Evolutionary conservation across 1,139 yeast genomes (phyloP).

Genomic region (Nakaseomyces sp.): DNA sequence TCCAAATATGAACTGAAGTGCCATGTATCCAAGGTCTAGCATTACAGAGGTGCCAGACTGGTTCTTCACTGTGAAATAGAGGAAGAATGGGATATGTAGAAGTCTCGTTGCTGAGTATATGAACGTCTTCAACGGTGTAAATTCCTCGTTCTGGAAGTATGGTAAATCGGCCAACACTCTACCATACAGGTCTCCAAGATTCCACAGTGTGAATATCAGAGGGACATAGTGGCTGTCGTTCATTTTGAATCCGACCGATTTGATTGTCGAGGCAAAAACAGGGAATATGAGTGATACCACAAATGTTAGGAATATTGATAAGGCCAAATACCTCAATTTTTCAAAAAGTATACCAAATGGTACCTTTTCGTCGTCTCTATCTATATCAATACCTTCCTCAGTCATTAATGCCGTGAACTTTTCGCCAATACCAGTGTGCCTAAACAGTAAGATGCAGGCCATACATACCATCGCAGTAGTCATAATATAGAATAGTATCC

Average conservation of each 20-base stretch:
- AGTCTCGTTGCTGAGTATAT: slow-evolving; percentile 47
- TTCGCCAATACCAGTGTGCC: slow-evolving; percentile 14
- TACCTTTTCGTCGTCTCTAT: slow-evolving; percentile 12
- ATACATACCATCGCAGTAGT: slow-evolving; percentile 59
- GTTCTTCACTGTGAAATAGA: slow-evolving; percentile 46
- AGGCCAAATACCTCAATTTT: slow-evolving; percentile 53
- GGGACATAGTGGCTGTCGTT: slow-evolving; percentile 53
- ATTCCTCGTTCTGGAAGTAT: slow-evolving; percentile 15
- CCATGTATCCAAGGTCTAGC: slow-evolving; percentile 60
- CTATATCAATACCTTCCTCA: background rate
- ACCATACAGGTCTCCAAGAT: slow-evolving; percentile 77
- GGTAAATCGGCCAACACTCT: slow-evolving; percentile 54
- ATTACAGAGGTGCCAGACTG: slow-evolving; percentile 32
- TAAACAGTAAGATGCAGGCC: slow-evolving; percentile 37
- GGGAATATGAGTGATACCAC: slow-evolving; percentile 77
- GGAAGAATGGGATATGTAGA: slow-evolving; percentile 52
- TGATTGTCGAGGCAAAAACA: slow-evolving; percentile 70
- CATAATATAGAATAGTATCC: slow-evolving; percentile 54
- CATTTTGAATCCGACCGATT: slow-evolving; percentile 34
- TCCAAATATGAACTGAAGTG: slow-evolving; percentile 71
- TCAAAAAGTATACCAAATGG: slow-evolving; percentile 40
- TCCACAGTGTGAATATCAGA: slow-evolving; percentile 75
- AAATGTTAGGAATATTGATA: slow-evolving; percentile 67
- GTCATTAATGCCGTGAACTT: slow-evolving; percentile 1
- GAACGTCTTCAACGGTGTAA: slow-evolving; percentile 34